Evolutionary conservation across 352 stramenopile species (phyloP), one percentile per base, ranked within the genome.

Genomic region (Globisporangium viniferum): DNA sequence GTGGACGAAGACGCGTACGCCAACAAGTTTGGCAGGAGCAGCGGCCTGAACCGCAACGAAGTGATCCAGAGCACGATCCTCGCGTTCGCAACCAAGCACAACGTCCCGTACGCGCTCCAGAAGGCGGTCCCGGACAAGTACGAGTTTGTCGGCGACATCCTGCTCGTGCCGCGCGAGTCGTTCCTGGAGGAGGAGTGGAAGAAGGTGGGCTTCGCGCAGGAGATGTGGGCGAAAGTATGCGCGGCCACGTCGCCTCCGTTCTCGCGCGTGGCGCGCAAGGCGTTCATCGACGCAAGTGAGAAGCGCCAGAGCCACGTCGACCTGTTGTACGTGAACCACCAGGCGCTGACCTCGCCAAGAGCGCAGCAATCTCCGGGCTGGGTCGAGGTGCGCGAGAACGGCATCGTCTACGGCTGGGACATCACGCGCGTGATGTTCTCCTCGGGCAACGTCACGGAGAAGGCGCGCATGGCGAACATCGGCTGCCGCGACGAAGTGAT

Each of bases 381-480:
- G 90, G 87, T 97, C 6, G 82, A 96, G 63, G 86, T 96, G 58
- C 79, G 85, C 58, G 96, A 99, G 75, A 97, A 98, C 73, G 92
- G 94, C 27, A 97, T 99, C 69, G 70, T 81, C 36, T 98, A 99
- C 74, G 95, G 88, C 20, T 98, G 97, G 85, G 95, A 99, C 75
- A 78, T 98, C 53, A 98, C 91, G 55, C 81, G 86, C 59, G 95
- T 98, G 35, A 99, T 99, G 97, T 99, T 99, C 75, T 98, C 91
- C 54, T 95, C 92, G 8, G 97, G 97, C 6, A 99, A 99, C 71
- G 91, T 98, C 54, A 97, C 95, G 2, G 97, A 99, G 75, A 99
- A 99, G 73, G 93, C 93, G 48, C 91, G 96, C 29, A 98, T 99
- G 82, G 96, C 80, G 33, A 78, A 59, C 33, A 91, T 94, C 62